These are phyloP conservation scores for Fusarium verrucosum DNA, from an alignment of 2,329 filamentous ascomycete genomes.

Conservation along the genomic window DNA sequence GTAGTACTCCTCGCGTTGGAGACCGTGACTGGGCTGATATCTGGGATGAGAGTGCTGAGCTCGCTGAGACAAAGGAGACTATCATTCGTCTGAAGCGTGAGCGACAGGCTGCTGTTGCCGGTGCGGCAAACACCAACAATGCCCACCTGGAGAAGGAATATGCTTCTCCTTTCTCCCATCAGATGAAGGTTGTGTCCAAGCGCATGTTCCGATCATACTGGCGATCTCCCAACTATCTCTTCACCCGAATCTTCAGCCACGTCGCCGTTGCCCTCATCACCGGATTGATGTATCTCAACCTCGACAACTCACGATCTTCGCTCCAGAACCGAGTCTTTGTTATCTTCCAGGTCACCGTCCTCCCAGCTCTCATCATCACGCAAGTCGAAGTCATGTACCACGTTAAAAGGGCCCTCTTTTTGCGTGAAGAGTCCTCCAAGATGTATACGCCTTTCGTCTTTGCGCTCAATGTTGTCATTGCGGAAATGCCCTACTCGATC, in stretches of 20 bases:
- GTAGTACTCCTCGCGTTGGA: slow-evolving; percentile 75
- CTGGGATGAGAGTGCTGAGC: slow-evolving; percentile 78
- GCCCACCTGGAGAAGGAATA: slow-evolving; percentile 75
- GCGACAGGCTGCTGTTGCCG: slow-evolving; percentile 55
- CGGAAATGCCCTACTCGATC: slow-evolving; percentile 85
- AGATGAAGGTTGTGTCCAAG: slow-evolving; percentile 77
- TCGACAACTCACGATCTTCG: slow-evolving; percentile 78
- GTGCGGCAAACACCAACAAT: slow-evolving; percentile 60
- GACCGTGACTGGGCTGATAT: slow-evolving; percentile 82
- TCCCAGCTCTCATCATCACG: slow-evolving; percentile 83
- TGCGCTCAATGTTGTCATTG: slow-evolving; percentile 78
- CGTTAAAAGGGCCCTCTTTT: slow-evolving; percentile 81
- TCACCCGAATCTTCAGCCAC: slow-evolving; percentile 88
- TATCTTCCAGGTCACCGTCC: slow-evolving; percentile 87
- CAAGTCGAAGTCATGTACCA: slow-evolving; percentile 86
- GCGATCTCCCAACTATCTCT: slow-evolving; percentile 88
- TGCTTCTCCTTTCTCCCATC: slow-evolving; percentile 80
- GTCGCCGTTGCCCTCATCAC: slow-evolving; percentile 80
- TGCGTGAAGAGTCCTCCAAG: slow-evolving; percentile 85
- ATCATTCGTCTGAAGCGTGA: slow-evolving; percentile 73
- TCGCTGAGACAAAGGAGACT: slow-evolving; percentile 70
- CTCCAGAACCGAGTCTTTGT: slow-evolving; percentile 89
- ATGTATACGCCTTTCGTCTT: slow-evolving; percentile 87
- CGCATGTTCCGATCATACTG: slow-evolving; percentile 84
- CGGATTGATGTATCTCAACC: slow-evolving; percentile 80